These are phyloP conservation scores for Aspergillus sp. DNA, from an alignment of 2,329 filamentous ascomycete species.

Conservation along the genomic window DNA sequence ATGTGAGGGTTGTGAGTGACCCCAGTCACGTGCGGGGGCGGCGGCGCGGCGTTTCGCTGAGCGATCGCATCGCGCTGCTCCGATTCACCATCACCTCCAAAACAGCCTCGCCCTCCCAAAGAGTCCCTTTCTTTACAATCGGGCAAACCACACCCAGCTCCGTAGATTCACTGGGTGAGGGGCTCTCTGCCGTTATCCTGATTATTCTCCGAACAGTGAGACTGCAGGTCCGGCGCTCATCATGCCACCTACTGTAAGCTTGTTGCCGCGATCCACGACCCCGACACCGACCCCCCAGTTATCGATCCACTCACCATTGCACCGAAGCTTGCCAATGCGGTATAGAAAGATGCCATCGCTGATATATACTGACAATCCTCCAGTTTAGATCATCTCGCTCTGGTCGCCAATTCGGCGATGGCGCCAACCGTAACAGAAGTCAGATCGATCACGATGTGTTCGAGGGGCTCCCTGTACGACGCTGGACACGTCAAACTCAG, in stretches of 20 bases:
- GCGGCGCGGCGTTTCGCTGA: background rate
- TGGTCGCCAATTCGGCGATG: conserved; percentile 58
- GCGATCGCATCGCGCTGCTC: conserved; percentile 5
- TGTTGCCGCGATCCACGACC: conserved; percentile 14
- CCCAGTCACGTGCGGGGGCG: conserved; percentile 1
- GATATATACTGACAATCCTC: conserved; percentile 17
- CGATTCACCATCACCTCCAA: background rate
- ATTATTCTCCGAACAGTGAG: conserved; percentile 11
- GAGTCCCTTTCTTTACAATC: background rate
- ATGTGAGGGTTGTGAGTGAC: background rate
- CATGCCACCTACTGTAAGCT: conserved; percentile 41
- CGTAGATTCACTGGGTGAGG: background rate
- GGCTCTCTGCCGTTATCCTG: background rate
- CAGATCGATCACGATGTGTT: conserved; percentile 67
- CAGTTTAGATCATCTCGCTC: conserved; percentile 61
- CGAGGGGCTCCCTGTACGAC: conserved; percentile 80
- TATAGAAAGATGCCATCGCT: background rate
- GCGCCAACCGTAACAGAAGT: conserved; percentile 41
- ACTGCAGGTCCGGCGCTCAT: conserved; percentile 19
- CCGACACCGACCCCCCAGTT: background rate
- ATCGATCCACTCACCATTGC: background rate
- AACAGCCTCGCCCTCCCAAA: background rate
- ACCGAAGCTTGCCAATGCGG: background rate
- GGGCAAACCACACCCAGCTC: conserved; percentile 1
- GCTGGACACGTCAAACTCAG: conserved; percentile 77